Evolutionary conservation across 208 protist genomes (phyloP).

Genomic region (Herpetomonas tarakana): DNA sequence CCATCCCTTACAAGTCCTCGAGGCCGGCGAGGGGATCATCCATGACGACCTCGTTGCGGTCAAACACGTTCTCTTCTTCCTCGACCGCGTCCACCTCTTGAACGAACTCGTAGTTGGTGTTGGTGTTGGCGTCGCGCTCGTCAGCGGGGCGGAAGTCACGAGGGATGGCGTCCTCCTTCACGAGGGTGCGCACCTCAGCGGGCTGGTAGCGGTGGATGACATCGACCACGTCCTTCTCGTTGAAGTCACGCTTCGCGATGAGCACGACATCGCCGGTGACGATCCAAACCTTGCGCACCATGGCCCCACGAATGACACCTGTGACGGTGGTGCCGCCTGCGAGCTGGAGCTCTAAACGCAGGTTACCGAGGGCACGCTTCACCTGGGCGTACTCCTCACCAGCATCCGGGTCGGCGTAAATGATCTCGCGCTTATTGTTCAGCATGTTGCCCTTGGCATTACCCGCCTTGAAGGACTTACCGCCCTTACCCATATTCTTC

Average conservation of each 20-base stretch:
- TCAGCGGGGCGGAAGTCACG: conserved; percentile 80
- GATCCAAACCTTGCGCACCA: conserved; percentile 87
- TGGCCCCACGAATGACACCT: conserved; percentile 76
- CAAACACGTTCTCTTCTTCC: conserved; percentile 47
- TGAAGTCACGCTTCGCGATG: conserved; percentile 76
- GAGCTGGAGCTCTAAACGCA: conserved; percentile 93
- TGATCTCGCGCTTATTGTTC: conserved; percentile 95
- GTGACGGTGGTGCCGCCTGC: conserved; percentile 72
- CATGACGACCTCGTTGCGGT: conserved; percentile 67
- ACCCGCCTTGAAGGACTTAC: conserved; percentile 97
- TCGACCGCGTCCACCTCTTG: conserved; percentile 57
- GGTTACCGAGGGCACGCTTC: conserved; percentile 96
- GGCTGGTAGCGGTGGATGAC: conserved; percentile 79
- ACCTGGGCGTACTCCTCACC: conserved; percentile 99
- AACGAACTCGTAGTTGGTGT: conserved; percentile 75
- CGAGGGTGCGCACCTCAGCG: conserved; percentile 65
- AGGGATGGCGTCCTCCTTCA: conserved; percentile 80
- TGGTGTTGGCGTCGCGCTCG: conserved; percentile 51
- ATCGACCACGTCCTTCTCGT: conserved; percentile 77
- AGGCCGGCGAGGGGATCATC: conserved; percentile 67
- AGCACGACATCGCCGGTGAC: conserved; percentile 77
- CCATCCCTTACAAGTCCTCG: conserved; percentile 54
- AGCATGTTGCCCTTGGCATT: conserved; percentile 94
- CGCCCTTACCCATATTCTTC: conserved; percentile 93
- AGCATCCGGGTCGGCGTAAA: conserved; percentile 93